Conservation (phyloP, 805 yeast genomes). For the Kuraishia molischiana region DNA sequence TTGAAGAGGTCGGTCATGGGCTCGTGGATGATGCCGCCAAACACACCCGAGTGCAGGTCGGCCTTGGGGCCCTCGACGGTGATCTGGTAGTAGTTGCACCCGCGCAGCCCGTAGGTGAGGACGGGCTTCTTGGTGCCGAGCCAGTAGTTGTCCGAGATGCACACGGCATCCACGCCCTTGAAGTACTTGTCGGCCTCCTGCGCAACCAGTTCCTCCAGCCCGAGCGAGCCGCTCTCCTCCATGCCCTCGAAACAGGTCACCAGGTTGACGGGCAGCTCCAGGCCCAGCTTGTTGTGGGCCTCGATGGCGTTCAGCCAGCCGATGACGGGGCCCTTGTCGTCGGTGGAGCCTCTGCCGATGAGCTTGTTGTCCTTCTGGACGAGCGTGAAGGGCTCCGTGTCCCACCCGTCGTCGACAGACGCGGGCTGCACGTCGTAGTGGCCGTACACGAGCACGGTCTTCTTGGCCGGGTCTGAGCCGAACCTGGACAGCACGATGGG, state of each 20-base stretch:
- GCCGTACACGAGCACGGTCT: slow-evolving; percentile 87
- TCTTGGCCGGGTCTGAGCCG: slow-evolving; percentile 76
- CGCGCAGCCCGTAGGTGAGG: slow-evolving; percentile 94
- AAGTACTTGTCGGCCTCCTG: slow-evolving; percentile 74
- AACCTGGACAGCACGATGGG: slow-evolving; percentile 89
- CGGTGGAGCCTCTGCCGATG: slow-evolving; percentile 92
- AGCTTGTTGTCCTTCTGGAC: slow-evolving; percentile 60
- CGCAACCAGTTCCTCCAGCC: slow-evolving; percentile 76
- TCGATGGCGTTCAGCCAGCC: slow-evolving; percentile 93
- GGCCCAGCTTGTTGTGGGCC: slow-evolving; percentile 77
- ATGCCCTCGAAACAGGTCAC: slow-evolving; percentile 95
- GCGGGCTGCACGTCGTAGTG: slow-evolving; percentile 99
- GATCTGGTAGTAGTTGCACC: slow-evolving; percentile 88
- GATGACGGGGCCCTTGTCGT: slow-evolving; percentile 96
- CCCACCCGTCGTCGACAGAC: slow-evolving; percentile 86
- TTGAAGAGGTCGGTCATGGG: slow-evolving; percentile 91
- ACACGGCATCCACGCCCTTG: slow-evolving; percentile 85
- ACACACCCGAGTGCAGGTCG: slow-evolving; percentile 93
- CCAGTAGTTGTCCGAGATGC: slow-evolving; percentile 98
- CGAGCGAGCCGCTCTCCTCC: slow-evolving; percentile 97
- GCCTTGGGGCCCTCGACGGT: slow-evolving; percentile 86
- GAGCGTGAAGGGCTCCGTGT: slow-evolving; percentile 79
- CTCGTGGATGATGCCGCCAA: slow-evolving; percentile 96
- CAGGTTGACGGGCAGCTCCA: slow-evolving; percentile 89
- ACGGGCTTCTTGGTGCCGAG: slow-evolving; percentile 95